A percentile compares a stretch with the other conserved stretches of the same genome.
Conservation (phyloP, 768 basidiomycete species). For the Lactarius pseudohatsudake region DNA sequence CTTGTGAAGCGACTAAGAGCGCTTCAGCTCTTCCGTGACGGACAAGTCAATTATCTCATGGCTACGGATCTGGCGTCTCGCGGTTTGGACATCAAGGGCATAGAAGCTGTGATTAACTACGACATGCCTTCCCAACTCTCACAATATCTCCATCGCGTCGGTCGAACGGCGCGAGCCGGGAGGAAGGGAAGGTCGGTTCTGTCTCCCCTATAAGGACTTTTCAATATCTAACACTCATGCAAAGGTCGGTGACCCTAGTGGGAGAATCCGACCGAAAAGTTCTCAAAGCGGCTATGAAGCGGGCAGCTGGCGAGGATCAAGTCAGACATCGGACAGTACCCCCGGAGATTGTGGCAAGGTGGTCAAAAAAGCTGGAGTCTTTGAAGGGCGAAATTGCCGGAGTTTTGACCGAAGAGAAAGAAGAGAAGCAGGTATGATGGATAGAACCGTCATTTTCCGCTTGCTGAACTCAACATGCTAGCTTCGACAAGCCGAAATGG, state of each 20-base stretch:
- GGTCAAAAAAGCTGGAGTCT: conserved; percentile 64
- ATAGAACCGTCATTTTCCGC: conserved; percentile 15
- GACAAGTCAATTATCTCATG: conserved; percentile 86
- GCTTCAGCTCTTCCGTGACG: conserved; percentile 84
- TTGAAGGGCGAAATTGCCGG: conserved; percentile 76
- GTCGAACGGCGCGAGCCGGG: conserved; percentile 95
- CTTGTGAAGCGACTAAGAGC: conserved; percentile 72
- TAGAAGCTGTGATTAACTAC: conserved; percentile 97
- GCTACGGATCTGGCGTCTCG: conserved; percentile 96
- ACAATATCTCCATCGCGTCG: conserved; percentile 96
- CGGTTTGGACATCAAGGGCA: conserved; percentile 95
- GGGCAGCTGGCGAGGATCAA: conserved; percentile 72
- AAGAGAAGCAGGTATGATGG: conserved; percentile 78
- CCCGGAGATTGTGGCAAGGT: conserved; percentile 66
- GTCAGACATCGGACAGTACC: conserved; percentile 89
- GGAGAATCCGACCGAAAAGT: conserved; percentile 96
- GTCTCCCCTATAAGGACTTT: conserved; percentile 5
- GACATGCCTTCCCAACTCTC: conserved; percentile 95
- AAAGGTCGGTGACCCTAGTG: conserved; percentile 89
- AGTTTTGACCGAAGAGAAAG: conserved; percentile 87
- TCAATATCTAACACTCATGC: conserved; percentile 20
- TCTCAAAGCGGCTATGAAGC: conserved; percentile 94
- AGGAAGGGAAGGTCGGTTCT: conserved; percentile 77
- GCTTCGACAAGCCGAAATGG: conserved; percentile 93
- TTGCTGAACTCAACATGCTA: conserved; percentile 36